Evolutionary conservation across 1,139 yeast genomes (phyloP).

Genomic region (Yamadazyma songkhlaensis): DNA sequence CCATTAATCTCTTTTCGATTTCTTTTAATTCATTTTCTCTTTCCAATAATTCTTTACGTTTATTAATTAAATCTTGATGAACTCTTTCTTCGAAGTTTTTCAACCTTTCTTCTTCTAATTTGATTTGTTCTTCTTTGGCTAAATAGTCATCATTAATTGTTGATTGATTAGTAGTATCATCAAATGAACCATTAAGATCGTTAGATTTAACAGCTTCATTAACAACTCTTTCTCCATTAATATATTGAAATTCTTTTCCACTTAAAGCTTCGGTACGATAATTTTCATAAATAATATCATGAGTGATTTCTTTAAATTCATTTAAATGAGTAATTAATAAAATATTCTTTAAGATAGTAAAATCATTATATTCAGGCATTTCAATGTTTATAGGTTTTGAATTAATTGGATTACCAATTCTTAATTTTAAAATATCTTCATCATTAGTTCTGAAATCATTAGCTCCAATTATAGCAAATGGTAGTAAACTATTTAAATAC

Average conservation of each 20-base stretch:
- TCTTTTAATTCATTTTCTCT: slow-evolving; percentile 87
- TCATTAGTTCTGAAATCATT: slow-evolving; percentile 40
- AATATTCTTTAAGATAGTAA: slow-evolving; percentile 62
- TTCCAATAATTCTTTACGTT: slow-evolving; percentile 79
- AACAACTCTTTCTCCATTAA: slow-evolving; percentile 18
- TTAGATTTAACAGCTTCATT: slow-evolving; percentile 5
- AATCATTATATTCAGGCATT: slow-evolving; percentile 59
- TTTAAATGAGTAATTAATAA: slow-evolving; percentile 75
- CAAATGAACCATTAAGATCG: slow-evolving; percentile 1
- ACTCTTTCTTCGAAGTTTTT: slow-evolving; percentile 82
- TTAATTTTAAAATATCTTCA: slow-evolving; percentile 36
- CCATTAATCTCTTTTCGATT: slow-evolving; percentile 71
- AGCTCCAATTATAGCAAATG: slow-evolving; percentile 45
- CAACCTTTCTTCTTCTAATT: slow-evolving; percentile 75
- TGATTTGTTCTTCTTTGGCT: slow-evolving; percentile 77
- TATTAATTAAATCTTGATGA: slow-evolving; percentile 81
- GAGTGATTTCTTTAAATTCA: slow-evolving; percentile 71
- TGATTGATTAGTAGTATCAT: slow-evolving; percentile 12
- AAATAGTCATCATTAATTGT: slow-evolving; percentile 37
- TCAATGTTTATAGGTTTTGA: slow-evolving; percentile 48
- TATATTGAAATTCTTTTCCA: slow-evolving; percentile 46
- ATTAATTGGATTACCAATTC: slow-evolving; percentile 35
- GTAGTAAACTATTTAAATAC: slow-evolving; percentile 40
- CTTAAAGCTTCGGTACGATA: slow-evolving; percentile 68
- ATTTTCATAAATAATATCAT: slow-evolving; percentile 62